Evolutionary conservation across 345 rosid species (phyloP), one percentile per base, ranked within the genome.

Genomic region (Lenwebbia sp.): DNA sequence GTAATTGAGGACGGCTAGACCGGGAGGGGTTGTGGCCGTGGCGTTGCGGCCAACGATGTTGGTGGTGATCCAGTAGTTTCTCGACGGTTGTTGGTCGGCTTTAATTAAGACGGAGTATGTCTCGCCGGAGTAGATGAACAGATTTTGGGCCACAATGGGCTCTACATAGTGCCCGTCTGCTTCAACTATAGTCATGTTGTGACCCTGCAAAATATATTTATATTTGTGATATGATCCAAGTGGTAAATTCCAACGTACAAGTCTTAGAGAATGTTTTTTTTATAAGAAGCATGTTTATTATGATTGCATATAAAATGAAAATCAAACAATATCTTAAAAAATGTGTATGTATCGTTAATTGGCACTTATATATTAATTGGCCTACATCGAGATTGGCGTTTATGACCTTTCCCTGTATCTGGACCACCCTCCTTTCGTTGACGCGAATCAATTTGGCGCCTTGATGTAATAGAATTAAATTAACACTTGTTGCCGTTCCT

Each of bases 51-150:
- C 88, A 2, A 95, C 99, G 33, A 96, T 86, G 83, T 85, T 91
- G 15, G 95, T 89, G 5, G 92, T 88, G n/a, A 90, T 89, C 98
- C 96, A 96, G 83, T 96, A 96, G 86, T 95, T 95, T 52, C 90
- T 90, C 4, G 90, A 87, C 1, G 96, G 93, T 83, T 93, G 90
- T 85, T 91, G 93, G 85, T 94, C 92, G 53, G 94, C 86, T 88
- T 86, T 92, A 33, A 96, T 82, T 2, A 96, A 85, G 33, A 96
- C 95, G 0, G 99, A 95, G 57, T 96, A 96, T 1, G 99, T 94
- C 88, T 96, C 98, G 3, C 98, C 99, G 0, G 96, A 94, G 89
- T 96, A 95, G 82, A 96, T 90, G 86, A 91, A 96, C 30, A 96
- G 88, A 86, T 94, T 96, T 26, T 89, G 89, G 7, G 94, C 95